Evolutionary conservation across 148 eudicot species (phyloP), one percentile per base, ranked within the genome.

Genomic region (Nepenthes mirabilis): DNA sequence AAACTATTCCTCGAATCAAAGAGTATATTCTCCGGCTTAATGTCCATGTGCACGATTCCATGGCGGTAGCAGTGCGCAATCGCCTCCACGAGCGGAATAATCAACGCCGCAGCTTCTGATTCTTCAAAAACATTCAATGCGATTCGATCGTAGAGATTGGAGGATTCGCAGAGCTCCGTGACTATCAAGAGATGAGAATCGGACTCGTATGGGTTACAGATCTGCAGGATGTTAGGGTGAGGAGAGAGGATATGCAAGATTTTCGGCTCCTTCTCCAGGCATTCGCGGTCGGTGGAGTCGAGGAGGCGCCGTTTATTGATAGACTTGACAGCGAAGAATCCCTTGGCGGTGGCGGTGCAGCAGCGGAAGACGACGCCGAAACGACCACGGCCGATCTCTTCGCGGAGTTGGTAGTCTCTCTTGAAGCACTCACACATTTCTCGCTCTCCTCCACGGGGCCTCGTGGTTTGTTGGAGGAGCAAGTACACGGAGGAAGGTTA

Each of bases 351-450:
- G 55, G 75, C 48, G 59, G 78, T 79, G 68, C 70, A 59, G 67
- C 87, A 82, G 64, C 87, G 84, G 79, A 71, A 55, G 58, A 84
- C 79, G 68, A 71, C 68, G 64, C 84, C 91, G 78, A 84, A 84
- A 11, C 82, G 70, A 32, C 87, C 87, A 47, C 84, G 87, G 65
- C 87, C 87, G 73, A 84, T 78, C 74, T 84, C 87, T 53, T 79
- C 79, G 62, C 70, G 64, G 37, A 84, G 2, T 13, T 75, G 61
- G 79, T 79, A 84, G 23, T 82, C 84, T n/a, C 1, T 37, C 5
- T 79, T 82, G 14, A 84, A 60, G 56, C 47, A 51, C 5, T 72
- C 63, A 40, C 66, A 72, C 84, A 81, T 76, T 37, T 52, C 55
- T 50, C n/a, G 14, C 32, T 14, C 14, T 52, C 14, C 55, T 12